Evolutionary conservation across 2,329 filamentous ascomycete genomes (phyloP).

Genomic region (Colletotrichum abscissum): DNA sequence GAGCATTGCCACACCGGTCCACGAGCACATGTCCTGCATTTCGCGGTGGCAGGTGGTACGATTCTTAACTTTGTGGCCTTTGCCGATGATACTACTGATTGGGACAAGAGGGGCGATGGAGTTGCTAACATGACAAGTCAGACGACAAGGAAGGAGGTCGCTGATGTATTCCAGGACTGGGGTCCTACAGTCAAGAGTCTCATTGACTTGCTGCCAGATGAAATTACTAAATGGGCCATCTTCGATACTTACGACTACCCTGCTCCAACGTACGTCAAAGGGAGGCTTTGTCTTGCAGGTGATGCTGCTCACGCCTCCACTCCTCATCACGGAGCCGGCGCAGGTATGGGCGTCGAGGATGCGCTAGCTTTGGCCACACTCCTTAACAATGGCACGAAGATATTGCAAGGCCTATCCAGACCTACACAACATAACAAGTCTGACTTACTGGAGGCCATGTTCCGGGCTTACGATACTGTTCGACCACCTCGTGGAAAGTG

Average conservation of each 20-base stretch:
- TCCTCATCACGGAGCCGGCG: slow-evolving; percentile 39
- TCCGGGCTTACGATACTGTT: not conserved
- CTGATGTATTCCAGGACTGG: not conserved
- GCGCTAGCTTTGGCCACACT: slow-evolving; percentile 31
- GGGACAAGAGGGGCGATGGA: not conserved
- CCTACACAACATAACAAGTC: not conserved
- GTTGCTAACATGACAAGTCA: not conserved
- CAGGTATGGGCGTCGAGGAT: slow-evolving; percentile 38
- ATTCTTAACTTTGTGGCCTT: not conserved
- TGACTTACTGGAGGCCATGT: not conserved
- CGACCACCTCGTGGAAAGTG: not conserved
- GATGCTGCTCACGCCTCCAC: slow-evolving; percentile 39
- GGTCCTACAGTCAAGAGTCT: not conserved
- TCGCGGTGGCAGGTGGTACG: not conserved
- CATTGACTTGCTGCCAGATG: not conserved
- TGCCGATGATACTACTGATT: not conserved
- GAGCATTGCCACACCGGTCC: slow-evolving; percentile 58
- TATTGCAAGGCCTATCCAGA: not conserved
- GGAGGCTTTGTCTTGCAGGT: slow-evolving; percentile 36
- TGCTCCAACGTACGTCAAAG: not conserved
- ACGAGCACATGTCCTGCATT: slow-evolving; percentile 60
- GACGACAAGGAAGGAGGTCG: not conserved
- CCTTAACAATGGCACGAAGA: not conserved
- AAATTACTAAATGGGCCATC: not conserved
- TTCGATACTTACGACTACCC: not conserved